Conservation (phyloP, 179 eudicot species). For the Beta macrorhiza region DNA sequence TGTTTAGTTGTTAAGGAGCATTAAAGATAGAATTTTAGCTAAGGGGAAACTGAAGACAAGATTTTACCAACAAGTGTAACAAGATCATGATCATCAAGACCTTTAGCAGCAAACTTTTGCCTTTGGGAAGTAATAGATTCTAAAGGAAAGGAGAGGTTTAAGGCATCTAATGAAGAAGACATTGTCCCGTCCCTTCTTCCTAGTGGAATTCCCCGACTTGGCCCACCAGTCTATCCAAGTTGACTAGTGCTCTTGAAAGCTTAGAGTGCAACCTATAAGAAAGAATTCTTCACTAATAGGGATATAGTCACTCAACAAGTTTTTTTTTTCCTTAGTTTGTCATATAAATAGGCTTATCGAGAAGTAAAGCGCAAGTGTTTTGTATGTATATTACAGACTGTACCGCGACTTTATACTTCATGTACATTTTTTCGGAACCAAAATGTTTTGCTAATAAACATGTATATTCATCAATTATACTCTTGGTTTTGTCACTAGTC, state of each 20-base stretch:
- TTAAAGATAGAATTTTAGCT: too few species aligned
- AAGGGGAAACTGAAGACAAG: not conserved
- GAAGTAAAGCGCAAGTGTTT: too few species aligned
- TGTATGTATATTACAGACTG: not conserved
- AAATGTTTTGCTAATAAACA: not conserved
- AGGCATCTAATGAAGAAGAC: constrained; percentile 50
- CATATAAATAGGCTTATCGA: too few species aligned
- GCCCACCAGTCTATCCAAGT: constrained; percentile 56
- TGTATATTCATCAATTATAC: not conserved
- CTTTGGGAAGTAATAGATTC: constrained; percentile 56
- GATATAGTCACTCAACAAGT: too few species aligned
- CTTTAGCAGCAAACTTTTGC: constrained; percentile 69
- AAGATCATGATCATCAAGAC: constrained; percentile 71
- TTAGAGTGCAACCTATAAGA: not conserved
- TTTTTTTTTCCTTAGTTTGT: too few species aligned
- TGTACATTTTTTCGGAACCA: not conserved
- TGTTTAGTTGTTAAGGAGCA: too few species aligned
- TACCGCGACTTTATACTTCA: not conserved
- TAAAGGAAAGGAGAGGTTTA: constrained; percentile 56
- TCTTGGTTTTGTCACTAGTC: not conserved
- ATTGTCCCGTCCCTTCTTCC: constrained; percentile 72
- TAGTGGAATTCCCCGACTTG: constrained; percentile 71
- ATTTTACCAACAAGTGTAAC: constrained; percentile 68
- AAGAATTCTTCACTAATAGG: too few species aligned
- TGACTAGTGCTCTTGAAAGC: not conserved